A percentile compares a stretch with the other conserved stretches of the same genome.
Evolutionary conservation across 176 grass and related monocot genomes (phyloP).

Genomic region (Leersia perrieri): DNA sequence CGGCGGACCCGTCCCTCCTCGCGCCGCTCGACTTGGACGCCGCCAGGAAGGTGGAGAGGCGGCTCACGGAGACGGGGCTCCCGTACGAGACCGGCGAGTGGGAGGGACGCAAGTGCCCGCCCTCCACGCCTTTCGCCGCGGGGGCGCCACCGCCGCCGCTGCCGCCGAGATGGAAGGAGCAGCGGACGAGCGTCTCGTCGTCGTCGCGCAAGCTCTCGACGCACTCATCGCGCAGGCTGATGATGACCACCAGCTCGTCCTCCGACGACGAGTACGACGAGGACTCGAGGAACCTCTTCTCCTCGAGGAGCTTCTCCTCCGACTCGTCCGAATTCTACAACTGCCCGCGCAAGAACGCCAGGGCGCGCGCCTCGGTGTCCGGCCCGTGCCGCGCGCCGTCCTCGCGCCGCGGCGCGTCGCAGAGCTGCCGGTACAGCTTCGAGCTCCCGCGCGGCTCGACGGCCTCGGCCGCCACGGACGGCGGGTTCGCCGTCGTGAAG

Average conservation of each 20-base stretch:
- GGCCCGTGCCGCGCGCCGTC: constrained; percentile 35
- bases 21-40: constrained; percentile 20
- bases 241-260: constrained; percentile 49
- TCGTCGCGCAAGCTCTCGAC: constrained; percentile 26
- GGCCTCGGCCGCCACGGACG: constrained; percentile 30
- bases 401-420: constrained; percentile 18
- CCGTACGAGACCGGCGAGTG: constrained; percentile 30
- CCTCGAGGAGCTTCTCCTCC: constrained; percentile 72
- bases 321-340: constrained; percentile 80
- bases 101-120: constrained; percentile 70
- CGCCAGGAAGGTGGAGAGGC: constrained; percentile 37
- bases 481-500: constrained; percentile 75
- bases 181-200: not conserved
- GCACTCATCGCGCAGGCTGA: constrained; percentile 32
- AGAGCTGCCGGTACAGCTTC: constrained; percentile 54
- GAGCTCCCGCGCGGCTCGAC: constrained; percentile 27
- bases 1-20: constrained; percentile 35
- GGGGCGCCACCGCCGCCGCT: not conserved
- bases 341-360: constrained; percentile 19
- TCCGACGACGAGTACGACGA: constrained; percentile 49
- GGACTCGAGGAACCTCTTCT: constrained; percentile 65
- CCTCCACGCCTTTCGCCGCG: constrained; percentile 45
- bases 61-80: constrained; percentile 8
- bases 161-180: constrained; percentile 29
- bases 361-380: constrained; percentile 43